Conservation (phyloP, 352 stramenopile genomes). For the Pythium grandisporangium region DNA sequence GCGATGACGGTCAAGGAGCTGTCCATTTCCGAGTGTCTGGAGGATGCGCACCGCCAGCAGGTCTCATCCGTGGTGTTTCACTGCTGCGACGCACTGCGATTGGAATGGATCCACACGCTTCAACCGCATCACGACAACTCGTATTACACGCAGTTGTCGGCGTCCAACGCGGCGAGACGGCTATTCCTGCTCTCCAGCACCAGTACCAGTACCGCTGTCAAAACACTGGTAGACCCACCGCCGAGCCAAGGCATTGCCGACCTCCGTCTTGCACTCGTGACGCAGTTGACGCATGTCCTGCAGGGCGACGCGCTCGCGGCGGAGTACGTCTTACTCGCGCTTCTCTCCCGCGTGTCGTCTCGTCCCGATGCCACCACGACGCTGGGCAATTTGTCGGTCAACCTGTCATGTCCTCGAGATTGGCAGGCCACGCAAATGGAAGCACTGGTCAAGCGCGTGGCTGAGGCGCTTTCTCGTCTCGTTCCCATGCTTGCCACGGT, state of each 20-base stretch:
- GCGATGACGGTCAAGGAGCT: slow-evolving; percentile 34
- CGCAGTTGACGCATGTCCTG: slow-evolving; percentile 24
- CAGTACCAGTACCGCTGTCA: slow-evolving; percentile 8
- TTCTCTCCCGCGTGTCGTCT: slow-evolving; percentile 68
- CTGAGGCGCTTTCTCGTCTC: slow-evolving; percentile 22
- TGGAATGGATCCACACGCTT: slow-evolving; percentile 20
- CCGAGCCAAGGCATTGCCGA: slow-evolving; percentile 4
- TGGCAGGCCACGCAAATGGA: not conserved
- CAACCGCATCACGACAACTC: slow-evolving; percentile 26
- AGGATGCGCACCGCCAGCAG: slow-evolving; percentile 39
- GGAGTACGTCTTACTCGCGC: slow-evolving; percentile 60
- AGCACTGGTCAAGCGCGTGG: slow-evolving; percentile 14
- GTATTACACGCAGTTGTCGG: slow-evolving; percentile 20
- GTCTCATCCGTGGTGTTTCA: slow-evolving; percentile 49
- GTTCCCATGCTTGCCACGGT: slow-evolving; percentile 45
- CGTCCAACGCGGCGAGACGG: slow-evolving; percentile 21
- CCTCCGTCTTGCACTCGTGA: not conserved
- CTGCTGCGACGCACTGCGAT: slow-evolving; percentile 30
- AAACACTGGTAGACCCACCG: slow-evolving; percentile 27
- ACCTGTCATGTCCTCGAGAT: slow-evolving; percentile 26
- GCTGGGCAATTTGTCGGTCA: slow-evolving; percentile 67
- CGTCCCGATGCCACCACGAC: slow-evolving; percentile 49
- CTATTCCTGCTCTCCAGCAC: slow-evolving; percentile 32
- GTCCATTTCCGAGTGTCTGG: slow-evolving; percentile 55
- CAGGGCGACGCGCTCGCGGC: slow-evolving; percentile 38